These are phyloP conservation scores for Brasilioporus rufonigricans DNA, from an alignment of 768 basidiomycete genomes.

Conservation along the genomic window DNA sequence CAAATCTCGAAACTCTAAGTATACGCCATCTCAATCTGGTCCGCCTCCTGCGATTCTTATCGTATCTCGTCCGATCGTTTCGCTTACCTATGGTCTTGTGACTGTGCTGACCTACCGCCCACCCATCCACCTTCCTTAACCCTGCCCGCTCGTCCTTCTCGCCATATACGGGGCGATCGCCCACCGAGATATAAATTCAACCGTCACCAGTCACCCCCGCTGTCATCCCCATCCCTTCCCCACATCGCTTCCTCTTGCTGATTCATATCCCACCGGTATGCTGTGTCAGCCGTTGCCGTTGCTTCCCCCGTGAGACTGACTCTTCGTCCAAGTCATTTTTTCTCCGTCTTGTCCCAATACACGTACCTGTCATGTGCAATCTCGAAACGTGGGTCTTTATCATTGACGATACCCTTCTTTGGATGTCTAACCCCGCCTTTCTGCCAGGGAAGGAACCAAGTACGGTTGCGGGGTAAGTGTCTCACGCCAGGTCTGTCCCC, in stretches of 20 bases:
- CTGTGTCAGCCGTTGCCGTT: constrained; percentile 3
- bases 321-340: constrained; percentile 2
- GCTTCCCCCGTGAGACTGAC: constrained; percentile 1
- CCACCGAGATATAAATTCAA: constrained; percentile 33
- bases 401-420: constrained; percentile 16
- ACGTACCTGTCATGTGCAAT: constrained; percentile 46
- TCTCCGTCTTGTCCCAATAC: constrained; percentile 6
- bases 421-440: constrained; percentile 27
- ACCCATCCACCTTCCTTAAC: background rate
- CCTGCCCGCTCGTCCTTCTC: constrained; percentile 8
- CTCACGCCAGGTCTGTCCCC: constrained; percentile 20
- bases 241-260: constrained; percentile 9
- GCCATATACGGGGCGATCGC: constrained; percentile 15
- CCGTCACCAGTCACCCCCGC: constrained; percentile 11
- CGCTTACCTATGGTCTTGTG: constrained; percentile 31
- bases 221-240: constrained; percentile 11
- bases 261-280: constrained; percentile 15
- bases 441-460: constrained; percentile 66
- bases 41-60: constrained; percentile 21
- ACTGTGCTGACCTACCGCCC: constrained; percentile 16
- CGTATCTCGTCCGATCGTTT: constrained; percentile 32
- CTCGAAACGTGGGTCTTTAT: constrained; percentile 47
- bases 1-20: constrained; percentile 20
- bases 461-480: constrained; percentile 61
- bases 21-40: background rate